Evolutionary conservation across 2,329 filamentous ascomycete genomes (phyloP).

Genomic region (Colletotrichum tanaceti): DNA sequence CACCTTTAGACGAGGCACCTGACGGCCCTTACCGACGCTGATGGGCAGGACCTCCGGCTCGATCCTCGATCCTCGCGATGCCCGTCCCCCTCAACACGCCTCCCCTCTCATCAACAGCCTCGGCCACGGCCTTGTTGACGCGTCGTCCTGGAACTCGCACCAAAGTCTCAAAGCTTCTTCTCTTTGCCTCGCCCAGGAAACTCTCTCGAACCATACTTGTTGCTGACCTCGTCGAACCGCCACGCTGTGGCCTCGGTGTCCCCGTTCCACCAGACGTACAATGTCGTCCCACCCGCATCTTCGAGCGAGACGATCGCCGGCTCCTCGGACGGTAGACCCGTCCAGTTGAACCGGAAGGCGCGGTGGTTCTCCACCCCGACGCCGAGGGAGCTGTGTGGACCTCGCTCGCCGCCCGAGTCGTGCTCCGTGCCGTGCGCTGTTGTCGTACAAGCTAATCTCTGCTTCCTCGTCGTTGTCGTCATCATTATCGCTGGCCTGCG

Average conservation of each 20-base stretch:
- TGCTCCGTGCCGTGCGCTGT: not conserved
- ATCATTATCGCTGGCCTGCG: constrained; percentile 53
- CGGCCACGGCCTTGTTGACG: constrained; percentile 4
- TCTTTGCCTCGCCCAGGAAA: constrained; percentile 29
- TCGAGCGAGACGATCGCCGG: constrained; percentile 39
- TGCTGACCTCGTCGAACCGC: constrained; percentile 46
- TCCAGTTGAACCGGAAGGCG: constrained; percentile 65
- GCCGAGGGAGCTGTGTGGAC: constrained; percentile 44
- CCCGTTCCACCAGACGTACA: constrained; percentile 51
- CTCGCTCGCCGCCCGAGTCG: constrained; percentile 44
- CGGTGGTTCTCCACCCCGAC: constrained; percentile 64
- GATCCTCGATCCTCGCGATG: not conserved
- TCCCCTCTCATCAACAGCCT: constrained; percentile 20
- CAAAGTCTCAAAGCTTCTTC: constrained; percentile 34
- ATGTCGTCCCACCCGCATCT: constrained; percentile 17
- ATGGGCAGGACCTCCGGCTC: constrained; percentile 25
- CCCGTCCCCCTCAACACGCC: constrained; percentile 12
- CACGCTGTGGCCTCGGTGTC: constrained; percentile 49
- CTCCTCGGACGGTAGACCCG: constrained; percentile 58
- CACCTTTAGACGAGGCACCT: not conserved
- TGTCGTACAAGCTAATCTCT: not conserved
- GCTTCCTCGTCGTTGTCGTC: constrained; percentile 50
- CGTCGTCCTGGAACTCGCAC: constrained; percentile 2
- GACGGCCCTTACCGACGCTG: constrained; percentile 16
- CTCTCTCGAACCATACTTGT: constrained; percentile 14